A percentile compares a stretch with the other conserved stretches of the same genome.
phyloP scores from a whole-genome alignment of 129 eudicot genomes.

The Tagetes erecta region DNA sequence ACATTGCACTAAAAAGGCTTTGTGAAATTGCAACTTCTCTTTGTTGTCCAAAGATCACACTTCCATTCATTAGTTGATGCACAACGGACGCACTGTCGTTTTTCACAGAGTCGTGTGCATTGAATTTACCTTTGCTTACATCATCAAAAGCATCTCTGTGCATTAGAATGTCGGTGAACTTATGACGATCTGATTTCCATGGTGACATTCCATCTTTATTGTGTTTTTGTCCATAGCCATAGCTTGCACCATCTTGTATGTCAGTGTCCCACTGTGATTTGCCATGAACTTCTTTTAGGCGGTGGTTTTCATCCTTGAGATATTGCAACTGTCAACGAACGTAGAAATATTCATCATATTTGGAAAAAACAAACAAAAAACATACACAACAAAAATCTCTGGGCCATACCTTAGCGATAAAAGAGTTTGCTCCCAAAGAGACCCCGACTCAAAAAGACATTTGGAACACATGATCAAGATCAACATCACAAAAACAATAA shows the following conservation, averaged over 20 bases:
- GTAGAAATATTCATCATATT: slow-evolving; percentile 12
- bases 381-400: too few relatives aligned
- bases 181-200: slow-evolving; percentile 23
- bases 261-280: slow-evolving; percentile 39
- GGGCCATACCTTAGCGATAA: too few relatives aligned
- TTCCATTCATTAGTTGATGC: slow-evolving; percentile 9
- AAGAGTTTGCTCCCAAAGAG: too few relatives aligned
- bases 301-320: slow-evolving; percentile 49
- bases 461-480: background rate
- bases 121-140: slow-evolving; percentile 24
- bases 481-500: background rate
- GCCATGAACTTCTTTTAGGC: slow-evolving; percentile 46
- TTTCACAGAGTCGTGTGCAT: slow-evolving; percentile 3
- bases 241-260: slow-evolving; percentile 20
- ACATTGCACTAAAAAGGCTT: slow-evolving; percentile 59
- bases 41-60: slow-evolving; percentile 28
- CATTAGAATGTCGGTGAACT: slow-evolving; percentile 16
- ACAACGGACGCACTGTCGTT: slow-evolving; percentile 19
- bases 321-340: slow-evolving; percentile 46
- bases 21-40: slow-evolving; percentile 59
- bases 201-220: slow-evolving; percentile 19
- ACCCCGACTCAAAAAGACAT: too few relatives aligned
- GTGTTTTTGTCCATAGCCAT: slow-evolving; percentile 20
- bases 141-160: slow-evolving; percentile 23
- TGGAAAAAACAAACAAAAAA: too few relatives aligned